Evolutionary conservation across 345 rosid genomes (phyloP).

Genomic region (Isatis tinctoria): DNA sequence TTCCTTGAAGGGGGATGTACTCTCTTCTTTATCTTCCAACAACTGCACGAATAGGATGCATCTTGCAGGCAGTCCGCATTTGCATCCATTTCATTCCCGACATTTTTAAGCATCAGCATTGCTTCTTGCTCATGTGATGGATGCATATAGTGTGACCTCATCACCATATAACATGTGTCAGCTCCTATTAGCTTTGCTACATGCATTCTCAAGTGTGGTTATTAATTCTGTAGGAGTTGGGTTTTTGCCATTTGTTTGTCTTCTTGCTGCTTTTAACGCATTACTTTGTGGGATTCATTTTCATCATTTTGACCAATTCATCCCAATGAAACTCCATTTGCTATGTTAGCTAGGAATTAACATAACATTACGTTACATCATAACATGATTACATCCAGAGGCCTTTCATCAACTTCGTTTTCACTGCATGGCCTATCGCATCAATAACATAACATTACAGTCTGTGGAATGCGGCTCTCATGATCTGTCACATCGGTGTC

Average conservation of each 20-base stretch:
- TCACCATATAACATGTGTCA: slow-evolving; percentile 50
- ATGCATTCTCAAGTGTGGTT: slow-evolving; percentile 61
- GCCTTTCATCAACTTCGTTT: slow-evolving; percentile 27
- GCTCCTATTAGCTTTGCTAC: slow-evolving; percentile 42
- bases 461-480: slow-evolving; percentile 7
- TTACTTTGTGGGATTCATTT: slow-evolving; percentile 23
- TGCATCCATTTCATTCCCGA: slow-evolving; percentile 83
- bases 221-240: slow-evolving; percentile 36
- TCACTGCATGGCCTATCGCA: slow-evolving; percentile 22
- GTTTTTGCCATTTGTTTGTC: slow-evolving; percentile 23
- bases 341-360: slow-evolving; percentile 28
- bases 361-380: slow-evolving; percentile 34
- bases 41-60: slow-evolving; percentile 79
- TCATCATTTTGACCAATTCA: slow-evolving; percentile 20
- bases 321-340: slow-evolving; percentile 22
- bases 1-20: slow-evolving; percentile 49
- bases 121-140: slow-evolving; percentile 51
- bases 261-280: slow-evolving; percentile 35
- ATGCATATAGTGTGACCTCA: slow-evolving; percentile 49
- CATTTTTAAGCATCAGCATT: slow-evolving; percentile 72
- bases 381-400: slow-evolving; percentile 32
- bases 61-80: slow-evolving; percentile 73
- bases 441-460: background rate
- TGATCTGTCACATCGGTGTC: slow-evolving; percentile 2
- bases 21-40: slow-evolving; percentile 65